A percentile compares a stretch with the other conserved stretches of the same genome.
phyloP scores from a whole-genome alignment of 2,329 filamentous ascomycete species.

The Fusarium torulosum region DNA sequence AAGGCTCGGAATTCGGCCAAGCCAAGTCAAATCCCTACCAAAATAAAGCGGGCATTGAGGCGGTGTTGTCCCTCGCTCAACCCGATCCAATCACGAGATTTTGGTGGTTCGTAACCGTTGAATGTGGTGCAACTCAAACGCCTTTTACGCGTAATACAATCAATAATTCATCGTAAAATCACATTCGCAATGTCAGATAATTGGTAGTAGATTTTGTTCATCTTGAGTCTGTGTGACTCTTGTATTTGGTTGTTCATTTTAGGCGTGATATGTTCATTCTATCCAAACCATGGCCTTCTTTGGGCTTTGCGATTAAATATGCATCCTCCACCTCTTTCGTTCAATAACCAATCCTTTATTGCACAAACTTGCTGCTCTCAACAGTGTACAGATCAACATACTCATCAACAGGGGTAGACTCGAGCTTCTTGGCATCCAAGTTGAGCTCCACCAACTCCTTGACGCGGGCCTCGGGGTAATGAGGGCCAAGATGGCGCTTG shows the following conservation, averaged over 20 bases:
- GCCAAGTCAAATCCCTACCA: slow-evolving; percentile 15
- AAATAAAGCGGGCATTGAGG: slow-evolving; percentile 45
- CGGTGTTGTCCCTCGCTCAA: slow-evolving; percentile 42
- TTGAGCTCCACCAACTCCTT: slow-evolving; percentile 86
- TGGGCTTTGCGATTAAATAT: slow-evolving; percentile 28
- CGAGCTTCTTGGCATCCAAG: slow-evolving; percentile 79
- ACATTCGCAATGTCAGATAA: not conserved
- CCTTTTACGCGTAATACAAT: slow-evolving; percentile 5
- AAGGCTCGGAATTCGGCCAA: slow-evolving; percentile 19
- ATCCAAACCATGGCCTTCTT: slow-evolving; percentile 29
- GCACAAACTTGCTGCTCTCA: slow-evolving; percentile 71
- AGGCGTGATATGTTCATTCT: slow-evolving; percentile 21
- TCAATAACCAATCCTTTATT: slow-evolving; percentile 28
- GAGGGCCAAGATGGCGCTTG: slow-evolving; percentile 88
- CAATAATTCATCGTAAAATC: not conserved
- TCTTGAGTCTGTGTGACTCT: slow-evolving; percentile 6
- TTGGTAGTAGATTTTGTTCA: not conserved
- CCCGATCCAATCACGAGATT: slow-evolving; percentile 38
- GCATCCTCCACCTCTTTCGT: slow-evolving; percentile 17
- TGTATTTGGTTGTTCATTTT: slow-evolving; percentile 24
- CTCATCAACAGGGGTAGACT: slow-evolving; percentile 87
- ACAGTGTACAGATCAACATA: slow-evolving; percentile 87
- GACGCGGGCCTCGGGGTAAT: slow-evolving; percentile 82
- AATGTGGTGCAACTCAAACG: slow-evolving; percentile 16
- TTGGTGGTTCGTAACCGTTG: slow-evolving; percentile 10